Evolutionary conservation across 805 yeast species (phyloP), one percentile per base, ranked within the genome.

Genomic region (Candida palmyrensis): DNA sequence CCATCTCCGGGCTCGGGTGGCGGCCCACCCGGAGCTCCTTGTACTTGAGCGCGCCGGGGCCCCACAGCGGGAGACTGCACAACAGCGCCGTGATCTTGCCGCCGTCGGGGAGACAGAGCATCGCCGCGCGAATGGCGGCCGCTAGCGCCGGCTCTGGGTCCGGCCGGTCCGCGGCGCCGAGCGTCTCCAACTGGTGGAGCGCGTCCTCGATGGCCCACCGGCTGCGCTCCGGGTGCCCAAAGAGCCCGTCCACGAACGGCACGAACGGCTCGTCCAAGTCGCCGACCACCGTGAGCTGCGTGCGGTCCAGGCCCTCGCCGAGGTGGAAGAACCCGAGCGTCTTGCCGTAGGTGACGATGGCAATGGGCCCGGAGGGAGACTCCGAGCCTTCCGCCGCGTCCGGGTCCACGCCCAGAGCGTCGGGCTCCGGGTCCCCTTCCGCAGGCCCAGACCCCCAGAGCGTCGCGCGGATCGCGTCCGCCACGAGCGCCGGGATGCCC

Each of bases 191-290:
- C 29, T 74, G 64, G 41, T 71, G 71, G 41, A 92, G 68, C 3
- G 90, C 74, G 31, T 74, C 77, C 25, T 82, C 83, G 37, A 90
- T 80, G 9, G 73, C 74, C 29, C 57, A 53, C 35, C 77, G 65
- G 10, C 87, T 73, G 34, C 80, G 87, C 6, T 59, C 61, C 1
- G 96, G 88, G 42, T 83, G 87, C 6, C 77, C 95, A 55, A 88
- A 88, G 19, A 88, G 57, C 0, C 96, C 96, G 2, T 68, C 68
- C 37, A 62, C 62, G 41, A 88, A 69, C 3, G 97, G 97, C n/a
- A 88, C 62, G 44, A 88, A 87, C 4, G 89, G 82, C 25, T 82
- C 89, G 4, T 73, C 77, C 18, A 85, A 51, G 48, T 88, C 97
- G 7, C 79, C 66, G 15, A 83, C 73, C 6, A 84, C 65, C 21